Percentiles rank a stretch among this genome's conserved stretches.
phyloP scores from a whole-genome alignment of 75 land plant species.

The Picea sitchensis region DNA sequence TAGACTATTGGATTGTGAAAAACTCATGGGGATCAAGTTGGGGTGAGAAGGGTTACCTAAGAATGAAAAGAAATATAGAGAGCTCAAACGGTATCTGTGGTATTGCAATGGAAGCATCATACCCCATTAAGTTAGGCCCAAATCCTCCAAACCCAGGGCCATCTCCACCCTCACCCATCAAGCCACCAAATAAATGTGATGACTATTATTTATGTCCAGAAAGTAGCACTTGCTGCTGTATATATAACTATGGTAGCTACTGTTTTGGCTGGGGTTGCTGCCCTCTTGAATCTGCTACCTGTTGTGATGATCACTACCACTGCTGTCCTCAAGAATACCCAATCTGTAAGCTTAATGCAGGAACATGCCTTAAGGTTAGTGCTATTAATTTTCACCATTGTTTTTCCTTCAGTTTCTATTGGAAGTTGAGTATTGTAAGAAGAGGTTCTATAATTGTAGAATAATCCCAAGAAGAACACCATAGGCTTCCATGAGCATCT shows the following conservation, averaged over 20 bases:
- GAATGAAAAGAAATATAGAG: conserved; percentile 68
- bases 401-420: neutral
- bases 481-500: neutral
- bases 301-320: conserved; percentile 63
- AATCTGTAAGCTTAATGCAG: conserved; percentile 41
- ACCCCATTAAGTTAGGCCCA: conserved; percentile 43
- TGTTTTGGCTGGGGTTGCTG: conserved; percentile 82
- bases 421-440: neutral
- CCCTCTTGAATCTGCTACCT: conserved; percentile 54
- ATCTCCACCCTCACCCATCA: conserved; percentile 58
- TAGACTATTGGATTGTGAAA: conserved; percentile 81
- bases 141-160: conserved; percentile 59
- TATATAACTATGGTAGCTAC: conserved; percentile 31
- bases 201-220: conserved; percentile 39
- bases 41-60: conserved; percentile 86
- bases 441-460: neutral
- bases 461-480: neutral
- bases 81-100: conserved; percentile 70
- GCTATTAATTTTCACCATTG: conserved; percentile 3
- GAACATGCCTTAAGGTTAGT: conserved; percentile 47
- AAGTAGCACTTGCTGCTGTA: conserved; percentile 68
- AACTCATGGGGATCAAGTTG: conserved; percentile 91
- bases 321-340: conserved; percentile 76
- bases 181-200: conserved; percentile 50
- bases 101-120: conserved; percentile 75